Base-by-base conservation (phyloP, 169 alveolate species). In the Eimeria sp. region DNA sequence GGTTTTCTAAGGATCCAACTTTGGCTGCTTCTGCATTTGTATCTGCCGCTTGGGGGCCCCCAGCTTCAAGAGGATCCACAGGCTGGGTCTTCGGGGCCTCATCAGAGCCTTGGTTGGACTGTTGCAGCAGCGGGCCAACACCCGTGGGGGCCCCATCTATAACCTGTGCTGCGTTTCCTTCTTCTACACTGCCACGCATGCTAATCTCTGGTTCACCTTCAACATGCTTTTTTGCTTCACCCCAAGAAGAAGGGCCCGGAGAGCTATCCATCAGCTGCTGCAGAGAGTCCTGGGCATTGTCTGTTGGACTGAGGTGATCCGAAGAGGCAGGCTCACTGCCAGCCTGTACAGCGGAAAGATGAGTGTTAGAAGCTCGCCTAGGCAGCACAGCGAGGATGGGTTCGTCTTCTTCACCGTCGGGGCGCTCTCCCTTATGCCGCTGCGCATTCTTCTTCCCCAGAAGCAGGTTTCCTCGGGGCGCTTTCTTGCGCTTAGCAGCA, bases 361-460 rank as follows among this genome's bases (percentile, higher is more conserved):
- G 76, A 43, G 83, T 18, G 30, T 6, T 23, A 20, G n/a, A 6
- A 0, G 56, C 58, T 14, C 56, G n/a, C 56, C 83, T 33, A 4
- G 83, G 83, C 30, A 72, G 14, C 56, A 72, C 83, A 37, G 83
- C 83, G 14, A 72, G 56, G 30, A 72, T 72, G 58, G 83, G 83
- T 72, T 72, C 83, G 0, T 72, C 83, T 0, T 72, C 83, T 72
- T 33, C 25, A 20, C 40, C 30, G n/a, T 23, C 33, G n/a, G 6
- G 74, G 30, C 40, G 74, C 40, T 8, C 74, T 20, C 83, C 83
- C 33, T 43, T 72, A 14, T 37, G 54, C 9, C 0, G 25, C 83
- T 66, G 37, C 37, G 76, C 6, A 14, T 66, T 27, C 76, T 66
- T 66, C 43, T 66, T 66, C 0, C 83, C 83, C 13, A 72, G 83